phyloP scores from a whole-genome alignment of 2,329 filamentous ascomycete genomes.

The Chalaropsis ovoidea region DNA sequence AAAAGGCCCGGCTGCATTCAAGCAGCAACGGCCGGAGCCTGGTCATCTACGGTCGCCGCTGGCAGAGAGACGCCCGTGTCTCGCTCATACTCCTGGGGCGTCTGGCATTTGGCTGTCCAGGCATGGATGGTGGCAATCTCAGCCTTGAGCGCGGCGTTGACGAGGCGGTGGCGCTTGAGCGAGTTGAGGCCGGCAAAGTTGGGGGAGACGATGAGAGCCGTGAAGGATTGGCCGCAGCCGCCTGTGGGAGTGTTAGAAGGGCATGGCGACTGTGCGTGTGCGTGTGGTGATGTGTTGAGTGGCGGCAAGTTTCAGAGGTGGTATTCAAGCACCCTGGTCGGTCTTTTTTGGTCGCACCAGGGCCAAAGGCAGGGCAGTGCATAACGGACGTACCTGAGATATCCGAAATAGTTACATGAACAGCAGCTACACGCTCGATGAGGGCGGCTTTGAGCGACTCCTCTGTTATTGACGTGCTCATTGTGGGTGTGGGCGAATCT shows the following conservation, averaged over 20 bases:
- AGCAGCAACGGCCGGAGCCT: neutral
- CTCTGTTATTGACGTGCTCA: slow-evolving; percentile 42
- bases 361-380: neutral
- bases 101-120: slow-evolving; percentile 91
- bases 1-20: slow-evolving; percentile 30
- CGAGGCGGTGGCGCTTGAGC: slow-evolving; percentile 74
- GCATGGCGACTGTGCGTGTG: slow-evolving; percentile 23
- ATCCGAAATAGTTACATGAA: slow-evolving; percentile 79
- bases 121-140: slow-evolving; percentile 89
- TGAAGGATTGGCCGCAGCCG: slow-evolving; percentile 53
- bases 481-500: slow-evolving; percentile 1
- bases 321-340: neutral
- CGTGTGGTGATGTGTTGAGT: neutral
- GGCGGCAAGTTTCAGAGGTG: neutral
- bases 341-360: neutral
- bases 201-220: slow-evolving; percentile 51
- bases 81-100: slow-evolving; percentile 77
- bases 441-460: slow-evolving; percentile 60
- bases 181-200: slow-evolving; percentile 62
- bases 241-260: slow-evolving; percentile 33
- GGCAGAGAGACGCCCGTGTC: slow-evolving; percentile 35
- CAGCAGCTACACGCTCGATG: slow-evolving; percentile 57
- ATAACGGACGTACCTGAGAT: slow-evolving; percentile 60
- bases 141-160: slow-evolving; percentile 71
- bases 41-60: slow-evolving; percentile 36